Evolutionary conservation across 768 basidiomycete genomes (phyloP).

Genomic region (Peribolospora kevripleyi): DNA sequence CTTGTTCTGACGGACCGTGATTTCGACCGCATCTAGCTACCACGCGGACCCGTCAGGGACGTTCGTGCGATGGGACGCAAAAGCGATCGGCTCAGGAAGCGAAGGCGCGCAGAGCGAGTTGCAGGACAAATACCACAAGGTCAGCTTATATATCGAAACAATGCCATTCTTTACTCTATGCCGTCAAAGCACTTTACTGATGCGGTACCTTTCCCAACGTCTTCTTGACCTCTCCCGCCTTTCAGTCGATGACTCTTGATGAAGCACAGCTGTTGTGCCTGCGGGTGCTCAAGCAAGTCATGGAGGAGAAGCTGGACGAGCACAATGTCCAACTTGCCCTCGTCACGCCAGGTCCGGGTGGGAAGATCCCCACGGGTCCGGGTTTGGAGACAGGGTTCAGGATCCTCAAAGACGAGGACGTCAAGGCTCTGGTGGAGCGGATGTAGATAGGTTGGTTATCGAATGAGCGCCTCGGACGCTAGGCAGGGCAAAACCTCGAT

Average conservation of each 20-base stretch:
- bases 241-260: slow-evolving; percentile 63
- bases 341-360: slow-evolving; percentile 22
- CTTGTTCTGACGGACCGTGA: neutral
- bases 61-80: slow-evolving; percentile 86
- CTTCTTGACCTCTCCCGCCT: neutral
- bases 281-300: slow-evolving; percentile 87
- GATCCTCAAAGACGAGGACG: slow-evolving; percentile 52
- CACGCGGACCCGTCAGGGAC: slow-evolving; percentile 98
- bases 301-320: slow-evolving; percentile 98
- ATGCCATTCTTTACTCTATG: too few species aligned
- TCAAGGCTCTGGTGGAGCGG: slow-evolving; percentile 63
- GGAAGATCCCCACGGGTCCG: neutral
- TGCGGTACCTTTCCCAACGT: neutral
- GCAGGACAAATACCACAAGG: slow-evolving; percentile 92
- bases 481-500: too few species aligned
- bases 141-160: slow-evolving; percentile 16
- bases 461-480: too few species aligned
- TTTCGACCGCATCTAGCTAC: slow-evolving; percentile 30
- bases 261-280: slow-evolving; percentile 73
- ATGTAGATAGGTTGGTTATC: slow-evolving; percentile 17
- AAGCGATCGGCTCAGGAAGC: slow-evolving; percentile 92
- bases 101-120: slow-evolving; percentile 93
- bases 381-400: slow-evolving; percentile 44
- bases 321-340: slow-evolving; percentile 96
- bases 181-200: too few species aligned